phyloP scores from a whole-genome alignment of 495 filamentous ascomycete genomes.

The Penicillium alfredii region DNA sequence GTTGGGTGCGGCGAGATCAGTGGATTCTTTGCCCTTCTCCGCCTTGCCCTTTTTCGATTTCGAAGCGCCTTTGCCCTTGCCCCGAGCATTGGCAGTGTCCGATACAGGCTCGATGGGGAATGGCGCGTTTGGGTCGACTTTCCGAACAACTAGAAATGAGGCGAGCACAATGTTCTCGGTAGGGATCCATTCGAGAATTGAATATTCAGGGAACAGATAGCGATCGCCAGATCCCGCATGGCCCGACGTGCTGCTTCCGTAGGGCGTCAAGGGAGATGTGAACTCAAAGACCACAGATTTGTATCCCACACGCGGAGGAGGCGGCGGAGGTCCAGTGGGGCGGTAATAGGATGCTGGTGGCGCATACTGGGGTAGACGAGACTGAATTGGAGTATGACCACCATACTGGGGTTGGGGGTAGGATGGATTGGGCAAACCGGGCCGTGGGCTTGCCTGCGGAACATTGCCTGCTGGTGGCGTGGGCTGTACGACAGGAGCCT shows the following conservation, averaged over 20 bases:
- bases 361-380: conserved; percentile 33
- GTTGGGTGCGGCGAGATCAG: conserved; percentile 8
- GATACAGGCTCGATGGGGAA: conserved; percentile 33
- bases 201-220: conserved; percentile 81
- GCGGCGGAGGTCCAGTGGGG: conserved; percentile 21
- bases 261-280: conserved; percentile 43
- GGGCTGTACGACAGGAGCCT: conserved; percentile 18
- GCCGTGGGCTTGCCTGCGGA: conserved; percentile 20
- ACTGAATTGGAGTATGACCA: conserved; percentile 32
- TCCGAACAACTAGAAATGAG: conserved; percentile 47
- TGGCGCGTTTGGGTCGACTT: conserved; percentile 41
- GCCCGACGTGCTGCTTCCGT: conserved; percentile 48
- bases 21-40: conserved; percentile 21
- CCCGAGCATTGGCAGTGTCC: conserved; percentile 21
- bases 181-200: conserved; percentile 67
- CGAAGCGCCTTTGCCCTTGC: conserved; percentile 27
- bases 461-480: conserved; percentile 12
- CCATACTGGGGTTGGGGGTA: conserved; percentile 32
- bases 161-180: conserved; percentile 43
- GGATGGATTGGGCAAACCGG: conserved; percentile 25
- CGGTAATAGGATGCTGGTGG: conserved; percentile 35
- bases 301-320: conserved; percentile 49
- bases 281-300: conserved; percentile 82
- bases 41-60: conserved; percentile 36
- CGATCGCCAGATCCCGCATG: conserved; percentile 72